Base-by-base conservation (phyloP, 345 rosid species). In the Rhodomyrtus tomentosa region DNA sequence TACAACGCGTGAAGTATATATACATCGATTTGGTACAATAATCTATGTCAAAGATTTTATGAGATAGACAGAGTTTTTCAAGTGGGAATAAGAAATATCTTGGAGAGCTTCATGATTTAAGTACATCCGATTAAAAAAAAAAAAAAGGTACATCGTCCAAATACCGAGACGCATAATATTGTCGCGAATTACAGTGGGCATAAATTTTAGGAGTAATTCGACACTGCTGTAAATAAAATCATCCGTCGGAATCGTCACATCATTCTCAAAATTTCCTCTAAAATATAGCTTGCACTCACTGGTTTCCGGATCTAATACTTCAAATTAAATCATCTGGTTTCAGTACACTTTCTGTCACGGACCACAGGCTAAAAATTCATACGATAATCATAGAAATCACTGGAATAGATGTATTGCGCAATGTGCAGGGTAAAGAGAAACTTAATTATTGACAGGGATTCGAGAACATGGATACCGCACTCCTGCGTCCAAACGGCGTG, bases 131-230 rank as follows among this genome's bases (percentile, higher is more conserved):
- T 42, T 6, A 42, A 42, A 42, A 42, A 40, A 3, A 42, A 42
- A 42, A 42, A 42, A 6, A 6, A 38, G 3, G 7, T 51, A 18
- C 6, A 51, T 51, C 51, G 20, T 27, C 14, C 73, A 59, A 58
- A 58, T 58, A 27, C 29, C 7, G 38, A 3, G 68, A 27, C 72
- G 27, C 42, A 7, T 62, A 16, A 62, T 0, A 32, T 62, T 29
- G 5, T 16, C 42, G 2, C 3, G 2, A 7, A 32, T 62, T 32
- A 32, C 74, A 0, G 0, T 3, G 14, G 40, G 42, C 22, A 32
- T 62, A 32, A 62, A 6, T 59, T 0, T 3, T 6, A 6, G 21
- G 20, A 29, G 18, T 14, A 59, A 59, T 59, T 36, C 9, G 40
- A 2, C 73, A 59, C 10, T 7, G 15, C 10, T 7, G 15, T 29